Evolutionary conservation across 1,284 basidiomycete genomes (phyloP).

Genomic region (Rugosomyces carneus): DNA sequence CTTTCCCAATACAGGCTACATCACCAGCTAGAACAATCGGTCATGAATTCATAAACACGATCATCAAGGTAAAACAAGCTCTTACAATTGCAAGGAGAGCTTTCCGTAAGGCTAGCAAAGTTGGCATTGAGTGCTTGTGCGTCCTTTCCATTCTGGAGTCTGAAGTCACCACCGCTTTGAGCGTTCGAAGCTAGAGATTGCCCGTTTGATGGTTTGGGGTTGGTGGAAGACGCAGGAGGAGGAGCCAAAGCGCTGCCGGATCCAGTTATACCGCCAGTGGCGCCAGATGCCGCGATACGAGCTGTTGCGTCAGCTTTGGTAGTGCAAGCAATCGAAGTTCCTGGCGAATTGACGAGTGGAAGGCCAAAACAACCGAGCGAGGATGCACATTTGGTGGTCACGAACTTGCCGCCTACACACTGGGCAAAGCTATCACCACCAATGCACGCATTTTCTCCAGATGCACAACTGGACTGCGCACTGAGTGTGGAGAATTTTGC

Average conservation of each 20-base stretch:
- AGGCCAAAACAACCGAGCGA: conserved; percentile 36
- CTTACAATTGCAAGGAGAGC: conserved; percentile 31
- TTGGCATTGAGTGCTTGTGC: conserved; percentile 47
- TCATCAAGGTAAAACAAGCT: background rate
- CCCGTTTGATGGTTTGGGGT: conserved; percentile 8
- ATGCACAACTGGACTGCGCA: conserved; percentile 28
- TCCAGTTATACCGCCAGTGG: conserved; percentile 25
- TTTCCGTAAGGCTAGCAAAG: conserved; percentile 36
- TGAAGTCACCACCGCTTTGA: conserved; percentile 22
- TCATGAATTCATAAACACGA: background rate
- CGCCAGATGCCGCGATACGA: conserved; percentile 31
- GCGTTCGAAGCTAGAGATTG: conserved; percentile 17
- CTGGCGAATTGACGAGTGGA: conserved; percentile 41
- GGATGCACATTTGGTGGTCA: conserved; percentile 26
- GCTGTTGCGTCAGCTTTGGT: conserved; percentile 29
- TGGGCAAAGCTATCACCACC: conserved; percentile 29
- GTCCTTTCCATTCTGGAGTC: conserved; percentile 39
- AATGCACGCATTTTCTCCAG: conserved; percentile 34
- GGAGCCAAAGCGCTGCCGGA: conserved; percentile 8
- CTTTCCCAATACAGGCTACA: conserved; percentile 37
- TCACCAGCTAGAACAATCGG: conserved; percentile 32
- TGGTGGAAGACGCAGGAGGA: conserved; percentile 3
- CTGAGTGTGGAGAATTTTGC: conserved; percentile 33
- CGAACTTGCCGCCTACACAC: conserved; percentile 35
- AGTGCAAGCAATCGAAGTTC: conserved; percentile 36